Evolutionary conservation across 2,329 filamentous ascomycete species (phyloP).

Genomic region (Botrytis paeoniae): DNA sequence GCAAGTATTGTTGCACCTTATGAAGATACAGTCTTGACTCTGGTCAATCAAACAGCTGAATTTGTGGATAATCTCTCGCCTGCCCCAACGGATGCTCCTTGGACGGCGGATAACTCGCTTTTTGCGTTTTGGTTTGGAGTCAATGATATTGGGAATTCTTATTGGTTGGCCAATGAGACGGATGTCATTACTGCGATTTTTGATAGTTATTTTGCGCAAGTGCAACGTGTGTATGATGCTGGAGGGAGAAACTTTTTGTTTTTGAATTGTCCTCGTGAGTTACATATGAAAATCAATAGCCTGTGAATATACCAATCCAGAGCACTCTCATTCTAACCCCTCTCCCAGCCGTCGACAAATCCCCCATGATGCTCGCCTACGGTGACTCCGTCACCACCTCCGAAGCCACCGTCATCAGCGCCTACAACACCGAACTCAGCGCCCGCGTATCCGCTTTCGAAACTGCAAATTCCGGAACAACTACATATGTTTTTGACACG

Average conservation of each 20-base stretch:
- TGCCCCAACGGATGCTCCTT: constrained; percentile 39
- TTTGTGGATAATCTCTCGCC: constrained; percentile 41
- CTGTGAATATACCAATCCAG: background rate
- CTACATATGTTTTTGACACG: background rate
- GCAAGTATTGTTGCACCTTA: constrained; percentile 33
- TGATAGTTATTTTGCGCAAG: constrained; percentile 44
- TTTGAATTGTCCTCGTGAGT: constrained; percentile 45
- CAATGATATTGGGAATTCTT: constrained; percentile 51
- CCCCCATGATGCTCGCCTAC: constrained; percentile 8
- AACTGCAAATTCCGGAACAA: background rate
- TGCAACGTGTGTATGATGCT: constrained; percentile 44
- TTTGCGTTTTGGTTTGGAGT: constrained; percentile 53
- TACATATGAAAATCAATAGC: background rate
- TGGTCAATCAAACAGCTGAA: constrained; percentile 39
- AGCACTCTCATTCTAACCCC: background rate
- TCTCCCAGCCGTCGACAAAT: background rate
- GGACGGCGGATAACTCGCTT: constrained; percentile 42
- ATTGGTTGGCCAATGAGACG: constrained; percentile 36
- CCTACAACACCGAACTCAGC: background rate
- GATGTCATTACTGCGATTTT: constrained; percentile 41
- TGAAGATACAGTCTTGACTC: constrained; percentile 33
- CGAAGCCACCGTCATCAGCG: background rate
- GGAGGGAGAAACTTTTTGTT: constrained; percentile 50
- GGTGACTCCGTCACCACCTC: background rate
- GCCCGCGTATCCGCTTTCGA: background rate